These are phyloP conservation scores for Cryptococcus wingfieldii DNA, from an alignment of 1,284 basidiomycete genomes.

Conservation along the genomic window DNA sequence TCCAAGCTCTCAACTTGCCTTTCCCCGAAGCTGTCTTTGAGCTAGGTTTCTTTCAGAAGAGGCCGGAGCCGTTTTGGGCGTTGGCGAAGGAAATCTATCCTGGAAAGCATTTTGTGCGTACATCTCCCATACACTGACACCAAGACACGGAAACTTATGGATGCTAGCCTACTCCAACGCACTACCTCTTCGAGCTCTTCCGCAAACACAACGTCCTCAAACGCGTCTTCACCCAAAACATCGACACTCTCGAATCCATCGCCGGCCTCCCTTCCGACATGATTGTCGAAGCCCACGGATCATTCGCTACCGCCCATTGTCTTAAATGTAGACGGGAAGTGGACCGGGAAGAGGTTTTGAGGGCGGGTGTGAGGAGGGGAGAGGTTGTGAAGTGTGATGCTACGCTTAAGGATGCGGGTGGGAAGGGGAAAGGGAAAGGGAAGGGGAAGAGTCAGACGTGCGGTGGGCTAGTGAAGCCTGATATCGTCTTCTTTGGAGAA, in stretches of 20 bases:
- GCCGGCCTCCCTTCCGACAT: conserved; percentile 69
- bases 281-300: conserved; percentile 92
- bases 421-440: neutral
- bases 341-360: conserved; percentile 67
- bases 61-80: conserved; percentile 63
- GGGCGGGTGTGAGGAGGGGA: conserved; percentile 56
- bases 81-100: conserved; percentile 86
- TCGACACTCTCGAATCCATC: conserved; percentile 85
- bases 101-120: conserved; percentile 41
- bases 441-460: conserved; percentile 47
- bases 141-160: neutral
- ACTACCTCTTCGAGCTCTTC: conserved; percentile 70
- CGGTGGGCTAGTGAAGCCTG: conserved; percentile 75
- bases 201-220: conserved; percentile 32
- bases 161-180: conserved; percentile 68
- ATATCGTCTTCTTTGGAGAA: conserved; percentile 95
- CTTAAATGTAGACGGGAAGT: conserved; percentile 59
- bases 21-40: conserved; percentile 58
- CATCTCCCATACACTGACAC: neutral
- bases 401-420: neutral
- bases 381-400: conserved; percentile 61
- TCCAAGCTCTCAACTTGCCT: conserved; percentile 53
- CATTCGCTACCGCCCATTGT: conserved; percentile 77
- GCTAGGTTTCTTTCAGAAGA: conserved; percentile 48
- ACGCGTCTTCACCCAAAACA: conserved; percentile 51